Base-by-base conservation (phyloP, 2,329 filamentous ascomycete genomes). In the Trichophyton mentagrophytes region DNA sequence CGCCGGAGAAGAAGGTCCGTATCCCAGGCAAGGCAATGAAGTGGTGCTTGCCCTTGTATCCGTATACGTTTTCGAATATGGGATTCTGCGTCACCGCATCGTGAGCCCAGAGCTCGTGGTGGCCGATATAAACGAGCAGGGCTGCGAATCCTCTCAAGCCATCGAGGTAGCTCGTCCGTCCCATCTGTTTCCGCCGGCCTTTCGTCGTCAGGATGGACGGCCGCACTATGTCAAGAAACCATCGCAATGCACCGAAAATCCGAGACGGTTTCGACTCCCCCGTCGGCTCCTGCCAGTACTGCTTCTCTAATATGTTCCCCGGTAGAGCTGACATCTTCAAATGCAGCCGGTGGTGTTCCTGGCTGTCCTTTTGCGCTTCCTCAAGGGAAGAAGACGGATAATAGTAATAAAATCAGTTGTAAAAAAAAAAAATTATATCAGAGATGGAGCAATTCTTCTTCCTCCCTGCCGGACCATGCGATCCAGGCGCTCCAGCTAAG, bases 1-100 rank as follows among this genome's bases (percentile, higher is more conserved):
- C 76, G 66, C 57, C 76, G 73, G 22, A 77, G 58, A 64, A 77
- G 69, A 60, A 63, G 58, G 57, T 65, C 60, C 25, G 49, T 56
- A 58, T 62, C 61, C 42, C 61, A 63, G 20, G 59, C 56, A 53
- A 59, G 61, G 25, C 59, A 59, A 57, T 60, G 62, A 55, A 65
- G 63, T 56, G 58, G 60, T 51, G 63, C 22, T 25, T 61, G 47
- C 59, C 61, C 59, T 38, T 60, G 63, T 46, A 65, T n/a, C 51
- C 63, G 56, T 20, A 65, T 51, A 36, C 57, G 30, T 49, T 59
- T 25, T 59, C 57, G 42, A 59, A 59, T 17, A 59, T 47, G 25
- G 33, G 33, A 17, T 44, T 44, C 27, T 47, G 33, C 15, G 55
- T 20, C 13, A 9, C 4, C n/a, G 42, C 42, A 33, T 47, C 42